Percentiles rank a stretch among this genome's conserved stretches.
Conservation (phyloP, 305 asterid genomes). For the Solanum hybrid region DNA sequence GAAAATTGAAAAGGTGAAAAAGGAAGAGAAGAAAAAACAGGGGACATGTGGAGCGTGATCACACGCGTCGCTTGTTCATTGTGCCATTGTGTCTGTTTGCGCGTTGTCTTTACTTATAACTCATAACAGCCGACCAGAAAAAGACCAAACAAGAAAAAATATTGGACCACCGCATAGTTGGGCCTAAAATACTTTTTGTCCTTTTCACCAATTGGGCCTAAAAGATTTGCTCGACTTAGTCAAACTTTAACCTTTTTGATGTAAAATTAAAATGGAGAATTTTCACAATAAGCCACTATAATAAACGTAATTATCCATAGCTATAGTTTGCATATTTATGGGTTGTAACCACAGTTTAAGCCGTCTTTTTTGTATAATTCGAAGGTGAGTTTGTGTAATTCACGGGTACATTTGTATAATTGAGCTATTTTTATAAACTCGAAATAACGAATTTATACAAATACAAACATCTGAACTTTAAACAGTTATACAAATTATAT, state of each 20-base stretch:
- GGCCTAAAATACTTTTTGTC: neutral
- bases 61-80: neutral
- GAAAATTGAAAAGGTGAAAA: neutral
- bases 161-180: neutral
- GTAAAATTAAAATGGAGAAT: neutral
- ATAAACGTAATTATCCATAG: too few relatives aligned
- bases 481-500: too few relatives aligned
- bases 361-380: too few relatives aligned
- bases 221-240: neutral
- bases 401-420: too few relatives aligned
- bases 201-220: neutral
- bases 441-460: too few relatives aligned
- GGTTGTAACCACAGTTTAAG: too few relatives aligned
- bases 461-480: too few relatives aligned
- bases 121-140: neutral
- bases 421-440: too few relatives aligned
- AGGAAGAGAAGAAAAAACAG: neutral
- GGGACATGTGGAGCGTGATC: constrained; percentile 1
- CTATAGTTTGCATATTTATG: too few relatives aligned
- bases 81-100: neutral
- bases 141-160: neutral
- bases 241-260: neutral
- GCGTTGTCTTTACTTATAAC: neutral
- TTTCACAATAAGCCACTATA: too few relatives aligned
- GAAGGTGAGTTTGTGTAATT: too few relatives aligned